Conservation (phyloP, 345 rosid genomes). For the Microcos paniculata region DNA sequence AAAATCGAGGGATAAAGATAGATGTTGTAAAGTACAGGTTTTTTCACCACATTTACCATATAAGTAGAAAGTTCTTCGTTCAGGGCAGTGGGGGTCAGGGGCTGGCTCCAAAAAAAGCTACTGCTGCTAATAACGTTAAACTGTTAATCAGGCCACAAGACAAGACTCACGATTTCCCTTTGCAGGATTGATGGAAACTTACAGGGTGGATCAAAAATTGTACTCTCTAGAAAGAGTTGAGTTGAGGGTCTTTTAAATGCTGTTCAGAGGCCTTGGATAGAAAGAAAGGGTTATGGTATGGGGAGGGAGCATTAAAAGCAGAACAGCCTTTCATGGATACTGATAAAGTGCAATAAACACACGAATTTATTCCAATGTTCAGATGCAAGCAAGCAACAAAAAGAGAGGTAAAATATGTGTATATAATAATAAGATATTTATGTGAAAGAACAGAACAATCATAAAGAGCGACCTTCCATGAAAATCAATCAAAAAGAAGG, state of each 20-base stretch:
- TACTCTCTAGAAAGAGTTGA: conserved; percentile 1
- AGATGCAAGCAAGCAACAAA: conserved; percentile 32
- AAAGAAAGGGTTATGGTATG: conserved; percentile 7
- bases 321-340: conserved; percentile 43
- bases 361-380: conserved; percentile 57
- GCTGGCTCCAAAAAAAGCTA: not conserved
- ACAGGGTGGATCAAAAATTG: conserved; percentile 15
- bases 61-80: not conserved
- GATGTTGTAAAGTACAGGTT: not conserved
- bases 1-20: not conserved
- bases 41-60: not conserved
- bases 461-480: conserved; percentile 31
- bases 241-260: conserved; percentile 26
- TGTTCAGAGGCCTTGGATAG: conserved; percentile 18
- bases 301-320: conserved; percentile 38
- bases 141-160: conserved; percentile 4
- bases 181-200: not conserved
- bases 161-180: not conserved
- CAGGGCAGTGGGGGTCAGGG: too few species aligned
- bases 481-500: conserved; percentile 33
- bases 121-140: conserved; percentile 9
- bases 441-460: conserved; percentile 13
- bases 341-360: conserved; percentile 45
- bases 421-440: too few species aligned
- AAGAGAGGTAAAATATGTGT: not conserved